Evolutionary conservation across 768 basidiomycete genomes (phyloP).

Genomic region (Sarcomyxa edulis): DNA sequence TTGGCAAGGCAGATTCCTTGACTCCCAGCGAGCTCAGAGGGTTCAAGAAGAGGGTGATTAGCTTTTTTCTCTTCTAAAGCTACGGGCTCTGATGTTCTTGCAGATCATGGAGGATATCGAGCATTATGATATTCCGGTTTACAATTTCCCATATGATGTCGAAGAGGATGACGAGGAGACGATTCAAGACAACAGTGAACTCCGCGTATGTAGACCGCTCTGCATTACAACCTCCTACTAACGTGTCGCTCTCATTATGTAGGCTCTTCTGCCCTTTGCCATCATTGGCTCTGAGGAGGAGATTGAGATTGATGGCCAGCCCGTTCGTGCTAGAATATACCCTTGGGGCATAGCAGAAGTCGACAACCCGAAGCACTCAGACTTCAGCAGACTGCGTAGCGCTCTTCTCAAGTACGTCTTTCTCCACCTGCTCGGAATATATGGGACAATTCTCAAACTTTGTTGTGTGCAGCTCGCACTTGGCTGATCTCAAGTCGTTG

Average conservation of each 20-base stretch:
- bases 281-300: slow-evolving; percentile 98
- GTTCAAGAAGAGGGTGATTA: slow-evolving; percentile 87
- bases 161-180: slow-evolving; percentile 99
- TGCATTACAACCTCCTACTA: not conserved
- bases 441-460: slow-evolving; percentile 6
- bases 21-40: slow-evolving; percentile 89
- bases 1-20: slow-evolving; percentile 94
- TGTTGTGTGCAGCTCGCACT: slow-evolving; percentile 63
- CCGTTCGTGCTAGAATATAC: slow-evolving; percentile 89
- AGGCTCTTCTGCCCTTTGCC: slow-evolving; percentile 94
- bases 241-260: slow-evolving; percentile 7
- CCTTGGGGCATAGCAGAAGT: slow-evolving; percentile 99
- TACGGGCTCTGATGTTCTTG: slow-evolving; percentile 2
- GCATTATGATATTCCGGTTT: slow-evolving; percentile 95
- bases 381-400: slow-evolving; percentile 89
- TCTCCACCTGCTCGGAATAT: not conserved
- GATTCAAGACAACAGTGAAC: slow-evolving; percentile 93
- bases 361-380: slow-evolving; percentile 99
- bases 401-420: slow-evolving; percentile 78
- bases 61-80: not conserved
- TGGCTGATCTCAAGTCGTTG: slow-evolving; percentile 90
- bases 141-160: slow-evolving; percentile 99
- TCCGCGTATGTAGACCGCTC: slow-evolving; percentile 52
- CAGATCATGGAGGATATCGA: slow-evolving; percentile 99
- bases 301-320: slow-evolving; percentile 87